Evolutionary conservation across 768 basidiomycete genomes (phyloP).

Genomic region (Gymnopilus dilepis): DNA sequence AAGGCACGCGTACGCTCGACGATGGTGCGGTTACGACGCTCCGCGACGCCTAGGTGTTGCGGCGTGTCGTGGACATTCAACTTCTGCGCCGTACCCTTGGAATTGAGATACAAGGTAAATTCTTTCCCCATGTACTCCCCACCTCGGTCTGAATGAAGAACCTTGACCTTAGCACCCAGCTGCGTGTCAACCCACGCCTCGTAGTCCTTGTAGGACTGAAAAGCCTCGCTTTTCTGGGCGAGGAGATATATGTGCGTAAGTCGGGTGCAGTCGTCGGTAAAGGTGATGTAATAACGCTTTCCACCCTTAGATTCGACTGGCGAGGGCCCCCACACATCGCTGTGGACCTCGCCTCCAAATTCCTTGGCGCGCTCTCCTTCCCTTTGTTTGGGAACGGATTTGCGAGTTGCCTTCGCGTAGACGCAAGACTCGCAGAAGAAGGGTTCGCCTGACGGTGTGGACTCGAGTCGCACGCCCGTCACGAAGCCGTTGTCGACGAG

Average conservation of each 20-base stretch:
- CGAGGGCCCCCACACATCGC: slow-evolving; percentile 24
- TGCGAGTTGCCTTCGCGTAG: slow-evolving; percentile 44
- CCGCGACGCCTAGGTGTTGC: slow-evolving; percentile 5
- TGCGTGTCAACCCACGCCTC: slow-evolving; percentile 40
- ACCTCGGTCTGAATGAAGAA: slow-evolving; percentile 41
- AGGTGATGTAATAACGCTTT: slow-evolving; percentile 39
- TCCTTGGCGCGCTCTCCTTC: slow-evolving; percentile 11
- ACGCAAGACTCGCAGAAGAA: slow-evolving; percentile 49
- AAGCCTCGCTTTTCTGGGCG: slow-evolving; percentile 35
- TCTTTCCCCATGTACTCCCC: slow-evolving; percentile 40
- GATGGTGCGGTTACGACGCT: slow-evolving; percentile 39
- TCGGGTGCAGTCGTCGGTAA: slow-evolving; percentile 40
- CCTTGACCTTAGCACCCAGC: slow-evolving; percentile 26
- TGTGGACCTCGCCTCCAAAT: slow-evolving; percentile 16
- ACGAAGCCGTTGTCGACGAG: slow-evolving; percentile 32
- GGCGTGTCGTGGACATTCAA: slow-evolving; percentile 41
- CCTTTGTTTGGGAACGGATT: slow-evolving; percentile 36
- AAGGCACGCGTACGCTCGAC: slow-evolving; percentile 35
- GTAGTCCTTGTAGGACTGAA: slow-evolving; percentile 21
- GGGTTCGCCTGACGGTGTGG: slow-evolving; percentile 14
- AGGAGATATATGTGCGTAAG: slow-evolving; percentile 35
- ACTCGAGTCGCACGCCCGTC: slow-evolving; percentile 19
- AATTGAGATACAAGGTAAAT: slow-evolving; percentile 33
- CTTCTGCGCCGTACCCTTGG: slow-evolving; percentile 20
- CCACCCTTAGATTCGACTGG: slow-evolving; percentile 9